Evolutionary conservation across 2,329 filamentous ascomycete species (phyloP), one percentile per base, ranked within the genome.

Genomic region (Talaromyces sp.): DNA sequence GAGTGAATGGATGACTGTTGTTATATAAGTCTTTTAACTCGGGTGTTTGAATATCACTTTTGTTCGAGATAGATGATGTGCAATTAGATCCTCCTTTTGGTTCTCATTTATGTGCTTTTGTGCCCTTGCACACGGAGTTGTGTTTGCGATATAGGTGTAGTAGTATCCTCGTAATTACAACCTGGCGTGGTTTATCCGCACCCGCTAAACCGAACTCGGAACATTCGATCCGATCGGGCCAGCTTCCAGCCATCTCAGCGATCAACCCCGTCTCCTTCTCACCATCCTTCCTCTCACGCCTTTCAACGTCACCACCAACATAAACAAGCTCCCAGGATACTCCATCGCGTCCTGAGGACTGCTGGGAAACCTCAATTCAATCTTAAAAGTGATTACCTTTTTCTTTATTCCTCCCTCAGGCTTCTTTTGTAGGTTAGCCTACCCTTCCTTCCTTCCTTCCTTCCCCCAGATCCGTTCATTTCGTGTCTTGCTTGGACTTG

Each of bases 401-500:
- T 31, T 31, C 27, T 31, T 31, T 31, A 31, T 24, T 56, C 31
- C 13, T 4, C 22, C n/a, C 37, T 41, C 77, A 76, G 78, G 76
- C 76, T 79, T 77, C 3, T 76, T 79, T 78, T 57, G 61, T 63
- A 63, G 61, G 61, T 63, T 57, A 39, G 76, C 76, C 76, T 76
- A 67, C 70, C 24, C 13, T 56, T 39, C 45, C 27, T 48, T 35
- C 63, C 27, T 48, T 35, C 63, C 68, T 64, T 48, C 63, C 65
- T 68, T 59, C 59, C 56, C 64, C 65, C 66, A 41, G 65, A 47
- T 61, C 13, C 56, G 50, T 35, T 52, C 65, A 66, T 50, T 60
- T 62, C 41, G 63, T 67, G 63, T 50, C 64, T 66, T 66, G 64
- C 61, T 58, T 52, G 63, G 50, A 56, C 50, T 22, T 56, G 27